Base-by-base conservation (phyloP, 345 rosid genomes). In the Salix koriyanagi region DNA sequence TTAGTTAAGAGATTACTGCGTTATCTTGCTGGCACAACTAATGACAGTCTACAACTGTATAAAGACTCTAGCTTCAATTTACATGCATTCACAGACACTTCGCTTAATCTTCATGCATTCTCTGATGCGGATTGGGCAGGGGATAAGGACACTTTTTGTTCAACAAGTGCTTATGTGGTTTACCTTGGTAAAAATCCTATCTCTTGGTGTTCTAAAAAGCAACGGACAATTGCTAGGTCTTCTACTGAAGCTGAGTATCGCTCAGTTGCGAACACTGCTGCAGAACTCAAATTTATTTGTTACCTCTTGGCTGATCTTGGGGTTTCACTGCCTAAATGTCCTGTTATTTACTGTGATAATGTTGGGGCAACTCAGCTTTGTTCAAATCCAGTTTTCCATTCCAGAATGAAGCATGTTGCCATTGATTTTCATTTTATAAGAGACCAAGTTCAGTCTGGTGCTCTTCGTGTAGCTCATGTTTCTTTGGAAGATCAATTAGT, bases 291-390 rank as follows among this genome's bases (percentile, higher is more conserved):
- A 1, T 18, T 0, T 2, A 0, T 52, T 0, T 18, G 7, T 5
- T 52, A 4, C 2, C n/a, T 52, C 6, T 0, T 52, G 6, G 1
- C 9, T 16, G 23, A 52, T 5, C 8, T 52, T 5, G 7, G 8
- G 0, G 7, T 18, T 16, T 5, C 2, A 0, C 2, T 52, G 0
- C 10, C n/a, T 0, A 0, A 0, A 0, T 52, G n/a, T 6, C 58
- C 23, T 1, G 23, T 18, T 1, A 18, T 50, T 1, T 18, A 18
- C n/a, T 52, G 1, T 52, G 58, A 52, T 2, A 52, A 52, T 52
- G n/a, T 52, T 1, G 58, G 56, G 0, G n/a, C 2, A 0, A 52
- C 58, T 1, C 2, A 52, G 0, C n/a, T 18, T 0, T 18, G 9
- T 2, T 52, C 58, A 0, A 52, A 52, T 52, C 58, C n/a, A 0